Evolutionary conservation across 306 rosid genomes (phyloP).

Genomic region (Quercus engelmannii): DNA sequence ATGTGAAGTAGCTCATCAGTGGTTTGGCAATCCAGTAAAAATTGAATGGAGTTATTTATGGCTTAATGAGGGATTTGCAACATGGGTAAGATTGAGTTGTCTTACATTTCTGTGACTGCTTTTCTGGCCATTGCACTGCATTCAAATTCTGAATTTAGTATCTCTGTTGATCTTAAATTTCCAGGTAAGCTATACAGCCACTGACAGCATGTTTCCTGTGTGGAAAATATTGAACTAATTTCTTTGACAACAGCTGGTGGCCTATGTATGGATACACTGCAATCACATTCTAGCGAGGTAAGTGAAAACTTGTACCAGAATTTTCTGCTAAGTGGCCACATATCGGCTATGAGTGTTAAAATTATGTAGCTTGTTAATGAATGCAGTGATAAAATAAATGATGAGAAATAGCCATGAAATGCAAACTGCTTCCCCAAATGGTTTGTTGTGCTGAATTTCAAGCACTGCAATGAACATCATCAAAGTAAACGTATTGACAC

Average conservation of each 20-base stretch:
- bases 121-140: neutral
- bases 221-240: constrained; percentile 61
- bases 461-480: neutral
- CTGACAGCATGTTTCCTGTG: constrained; percentile 51
- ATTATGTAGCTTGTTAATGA: neutral
- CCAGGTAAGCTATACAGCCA: constrained; percentile 61
- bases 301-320: neutral
- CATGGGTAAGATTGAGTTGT: constrained; percentile 41
- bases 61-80: constrained; percentile 70
- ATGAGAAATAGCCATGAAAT: neutral
- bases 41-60: constrained; percentile 71
- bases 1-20: constrained; percentile 65
- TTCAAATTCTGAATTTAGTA: neutral
- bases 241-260: constrained; percentile 40
- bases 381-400: neutral
- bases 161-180: constrained; percentile 4
- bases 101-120: constrained; percentile 1
- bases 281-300: constrained; percentile 68
- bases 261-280: constrained; percentile 47
- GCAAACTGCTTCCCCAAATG: neutral
- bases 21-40: constrained; percentile 74
- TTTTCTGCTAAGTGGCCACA: neutral
- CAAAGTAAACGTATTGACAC: neutral
- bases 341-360: neutral
- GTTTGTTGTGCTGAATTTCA: neutral